A percentile compares a stretch with the other conserved stretches of the same genome.
Evolutionary conservation across 169 alveolate genomes (phyloP).

Genomic region (Eimeria maxima): DNA sequence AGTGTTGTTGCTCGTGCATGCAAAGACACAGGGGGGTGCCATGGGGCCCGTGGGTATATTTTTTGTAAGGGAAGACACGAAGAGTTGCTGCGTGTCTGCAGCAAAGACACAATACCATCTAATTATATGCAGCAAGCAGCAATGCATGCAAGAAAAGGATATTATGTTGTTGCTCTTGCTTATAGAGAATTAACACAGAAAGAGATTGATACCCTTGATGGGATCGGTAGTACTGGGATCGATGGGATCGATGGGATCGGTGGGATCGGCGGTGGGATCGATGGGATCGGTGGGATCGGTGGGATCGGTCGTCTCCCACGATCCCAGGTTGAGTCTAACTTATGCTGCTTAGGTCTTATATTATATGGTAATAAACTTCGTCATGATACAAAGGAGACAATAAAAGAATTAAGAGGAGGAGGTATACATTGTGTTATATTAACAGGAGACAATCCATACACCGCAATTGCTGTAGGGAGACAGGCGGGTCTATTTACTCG

Average conservation of each 20-base stretch:
- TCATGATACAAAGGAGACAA: conserved; percentile 9
- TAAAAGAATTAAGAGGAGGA: conserved; percentile 7
- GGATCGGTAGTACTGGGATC: too few species aligned
- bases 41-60: background rate
- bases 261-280: too few species aligned
- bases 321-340: background rate
- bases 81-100: background rate
- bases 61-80: conserved; percentile 57
- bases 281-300: too few species aligned
- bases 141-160: conserved; percentile 20
- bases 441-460: conserved; percentile 72
- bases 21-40: background rate
- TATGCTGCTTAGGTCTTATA: background rate
- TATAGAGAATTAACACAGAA: background rate
- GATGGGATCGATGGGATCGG: too few species aligned
- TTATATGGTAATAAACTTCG: conserved; percentile 53
- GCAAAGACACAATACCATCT: conserved; percentile 14
- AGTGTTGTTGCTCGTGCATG: conserved; percentile 49
- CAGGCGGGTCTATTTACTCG: conserved; percentile 15
- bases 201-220: too few species aligned
- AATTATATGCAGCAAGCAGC: background rate
- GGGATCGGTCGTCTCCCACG: conserved; percentile 4
- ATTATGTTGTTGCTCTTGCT: conserved; percentile 51
- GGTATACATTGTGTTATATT: conserved; percentile 41
- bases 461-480: conserved; percentile 74